Evolutionary conservation across 1,139 yeast genomes (phyloP), one percentile per base, ranked within the genome.

Genomic region (Yamadazyma sp.): DNA sequence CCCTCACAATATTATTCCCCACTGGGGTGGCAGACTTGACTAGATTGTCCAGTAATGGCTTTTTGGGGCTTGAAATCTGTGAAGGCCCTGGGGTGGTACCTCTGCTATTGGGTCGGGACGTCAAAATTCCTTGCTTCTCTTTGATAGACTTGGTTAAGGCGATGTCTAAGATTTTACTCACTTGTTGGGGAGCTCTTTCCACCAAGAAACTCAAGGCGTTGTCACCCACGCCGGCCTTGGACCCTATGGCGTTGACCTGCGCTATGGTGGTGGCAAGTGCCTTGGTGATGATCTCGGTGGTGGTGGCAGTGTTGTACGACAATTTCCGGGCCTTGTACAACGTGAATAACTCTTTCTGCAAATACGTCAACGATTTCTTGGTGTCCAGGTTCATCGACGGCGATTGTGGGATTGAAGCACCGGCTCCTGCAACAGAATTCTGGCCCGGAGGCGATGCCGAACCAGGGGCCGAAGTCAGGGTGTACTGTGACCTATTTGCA

Each of bases 211-310:
- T 80, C 48, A 85, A 71, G 9, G 91, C 95, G 51, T 87, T 87
- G 20, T 88, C 87, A 2, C 83, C 82, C 45, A 86, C 83, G 14
- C 95, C 94, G 25, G 87, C 87, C 52, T 81, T 83, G 49, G 87
- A 84, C 0, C 96, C 96, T 16, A 91, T 91, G 47, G 85, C 87
- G 45, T 86, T 83, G 4, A 85, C 91, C 58, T 85, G 96, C 2
- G 95, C 91, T 46, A 89, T 88, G 0, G 96, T 91, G 64, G 91
- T 86, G 3, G 96, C 96, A 50, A 89, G 72, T 0, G 96, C 96
- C 53, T 86, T 89, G n/a, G 96, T 88, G 50, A 89, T 73, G 41
- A 88, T 79, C 44, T 81, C 87, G 0, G 92, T 84, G 30, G 88
- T 84, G 1, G 86, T 80, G 24, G 81, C 84, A 35, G 85, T 83